phyloP scores from a whole-genome alignment of 805 yeast genomes.

The Metschnikowia arizonensis region DNA sequence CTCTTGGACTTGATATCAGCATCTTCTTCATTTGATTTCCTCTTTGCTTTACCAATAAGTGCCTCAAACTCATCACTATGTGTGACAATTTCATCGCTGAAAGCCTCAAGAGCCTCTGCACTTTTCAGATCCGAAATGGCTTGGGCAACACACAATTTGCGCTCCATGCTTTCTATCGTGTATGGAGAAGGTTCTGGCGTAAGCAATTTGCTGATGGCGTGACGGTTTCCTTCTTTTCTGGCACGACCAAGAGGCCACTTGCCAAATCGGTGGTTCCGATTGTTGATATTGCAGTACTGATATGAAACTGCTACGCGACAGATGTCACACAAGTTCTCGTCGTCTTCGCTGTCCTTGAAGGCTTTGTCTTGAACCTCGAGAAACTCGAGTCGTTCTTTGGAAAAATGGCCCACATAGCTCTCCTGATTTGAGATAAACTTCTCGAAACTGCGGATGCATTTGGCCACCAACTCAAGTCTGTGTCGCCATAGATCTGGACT shows the following conservation, averaged over 20 bases:
- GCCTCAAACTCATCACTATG: slow-evolving; percentile 15
- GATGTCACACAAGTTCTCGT: slow-evolving; percentile 44
- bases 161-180: slow-evolving; percentile 10
- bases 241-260: slow-evolving; percentile 17
- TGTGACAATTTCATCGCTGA: slow-evolving; percentile 5
- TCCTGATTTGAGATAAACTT: slow-evolving; percentile 20
- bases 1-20: slow-evolving; percentile 1
- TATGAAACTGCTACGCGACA: slow-evolving; percentile 49
- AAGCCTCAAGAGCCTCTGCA: slow-evolving; percentile 9
- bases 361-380: neutral
- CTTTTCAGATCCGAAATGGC: slow-evolving; percentile 9
- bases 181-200: slow-evolving; percentile 40
- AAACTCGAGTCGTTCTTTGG: slow-evolving; percentile 20
- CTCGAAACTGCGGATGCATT: slow-evolving; percentile 31
- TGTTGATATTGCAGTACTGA: slow-evolving; percentile 43
- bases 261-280: slow-evolving; percentile 20
- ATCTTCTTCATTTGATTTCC: slow-evolving; percentile 12
- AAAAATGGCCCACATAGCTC: slow-evolving; percentile 17
- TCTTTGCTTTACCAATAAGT: slow-evolving; percentile 15
- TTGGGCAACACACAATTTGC: slow-evolving; percentile 5
- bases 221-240: neutral
- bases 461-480: slow-evolving; percentile 11
- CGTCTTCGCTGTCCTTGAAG: slow-evolving; percentile 25
- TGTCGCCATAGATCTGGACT: slow-evolving; percentile 3
- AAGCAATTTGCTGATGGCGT: slow-evolving; percentile 24